phyloP scores from a whole-genome alignment of 2,329 filamentous ascomycete species.

The Colletotrichum higginsianum region DNA sequence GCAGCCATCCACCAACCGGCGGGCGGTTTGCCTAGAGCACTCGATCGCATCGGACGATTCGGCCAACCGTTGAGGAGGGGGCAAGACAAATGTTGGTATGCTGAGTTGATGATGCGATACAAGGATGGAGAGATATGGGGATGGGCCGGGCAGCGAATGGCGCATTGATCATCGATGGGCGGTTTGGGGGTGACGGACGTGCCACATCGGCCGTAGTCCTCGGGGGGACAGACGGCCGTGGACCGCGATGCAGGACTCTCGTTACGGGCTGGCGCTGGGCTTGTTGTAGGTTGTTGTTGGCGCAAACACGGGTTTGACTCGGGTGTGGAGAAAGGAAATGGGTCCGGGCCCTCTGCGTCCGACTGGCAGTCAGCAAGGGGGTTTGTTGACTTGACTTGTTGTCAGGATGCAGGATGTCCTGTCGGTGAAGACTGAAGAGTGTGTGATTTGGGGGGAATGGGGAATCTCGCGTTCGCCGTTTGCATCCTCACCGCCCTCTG shows the following conservation, averaged over 20 bases:
- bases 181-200: constrained; percentile 1
- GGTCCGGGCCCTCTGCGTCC: constrained; percentile 1
- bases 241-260: constrained; percentile 15
- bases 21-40: constrained; percentile 1
- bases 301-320: not conserved
- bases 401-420: constrained; percentile 1
- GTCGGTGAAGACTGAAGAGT: constrained; percentile 32
- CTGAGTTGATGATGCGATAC: constrained; percentile 34
- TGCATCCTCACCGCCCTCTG: constrained; percentile 34
- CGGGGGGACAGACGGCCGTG: constrained; percentile 8
- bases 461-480: not conserved
- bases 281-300: constrained; percentile 1
- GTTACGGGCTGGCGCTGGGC: not conserved
- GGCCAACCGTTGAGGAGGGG: constrained; percentile 4
- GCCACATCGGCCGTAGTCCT: constrained; percentile 3
- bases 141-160: not conserved
- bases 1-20: constrained; percentile 21
- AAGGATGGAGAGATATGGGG: constrained; percentile 24
- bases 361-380: constrained; percentile 3
- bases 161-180: constrained; percentile 4
- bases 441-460: not conserved
- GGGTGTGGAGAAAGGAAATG: constrained; percentile 21
- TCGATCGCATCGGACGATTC: constrained; percentile 24
- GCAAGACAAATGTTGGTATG: not conserved
- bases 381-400: not conserved